These are phyloP conservation scores for Fusarium newnesense DNA, from an alignment of 2,329 filamentous ascomycete species.

Conservation along the genomic window DNA sequence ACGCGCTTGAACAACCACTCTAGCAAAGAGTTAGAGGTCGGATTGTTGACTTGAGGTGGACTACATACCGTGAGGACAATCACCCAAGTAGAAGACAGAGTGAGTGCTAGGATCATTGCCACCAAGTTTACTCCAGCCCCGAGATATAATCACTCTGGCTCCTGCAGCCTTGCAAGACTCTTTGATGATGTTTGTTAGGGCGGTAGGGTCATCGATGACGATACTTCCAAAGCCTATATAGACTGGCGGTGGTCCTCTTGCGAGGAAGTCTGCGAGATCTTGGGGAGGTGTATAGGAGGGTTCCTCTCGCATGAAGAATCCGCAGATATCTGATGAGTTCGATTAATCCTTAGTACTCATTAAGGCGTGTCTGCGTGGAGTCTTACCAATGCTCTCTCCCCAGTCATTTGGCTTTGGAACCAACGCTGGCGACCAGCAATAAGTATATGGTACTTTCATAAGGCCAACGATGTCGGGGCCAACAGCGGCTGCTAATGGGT, in stretches of 20 bases:
- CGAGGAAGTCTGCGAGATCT: conserved; percentile 65
- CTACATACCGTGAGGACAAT: conserved; percentile 4
- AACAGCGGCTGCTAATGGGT: conserved; percentile 81
- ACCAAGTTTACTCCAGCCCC: conserved; percentile 69
- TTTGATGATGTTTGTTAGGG: conserved; percentile 77
- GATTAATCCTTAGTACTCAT: not conserved
- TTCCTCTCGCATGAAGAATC: conserved; percentile 79
- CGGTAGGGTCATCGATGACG: conserved; percentile 75
- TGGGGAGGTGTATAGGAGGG: conserved; percentile 67
- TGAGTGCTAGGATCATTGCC: not conserved
- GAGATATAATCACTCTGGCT: conserved; percentile 75
- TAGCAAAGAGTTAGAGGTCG: fast-evolving
- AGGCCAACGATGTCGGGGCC: conserved; percentile 77
- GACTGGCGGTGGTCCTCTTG: conserved; percentile 66
- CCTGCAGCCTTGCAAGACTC: conserved; percentile 71
- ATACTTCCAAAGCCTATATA: conserved; percentile 83
- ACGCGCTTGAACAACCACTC: too few species aligned
- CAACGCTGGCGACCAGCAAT: conserved; percentile 74
- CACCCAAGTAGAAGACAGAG: not conserved
- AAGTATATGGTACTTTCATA: conserved; percentile 78
- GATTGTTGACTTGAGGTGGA: fast-evolving
- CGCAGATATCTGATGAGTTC: conserved; percentile 60
- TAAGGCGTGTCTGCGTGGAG: fast-evolving
- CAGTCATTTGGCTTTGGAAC: conserved; percentile 75
- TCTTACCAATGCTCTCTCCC: conserved; percentile 71